Base-by-base conservation (phyloP, 768 basidiomycete genomes). In the Pluteus cervinus region DNA sequence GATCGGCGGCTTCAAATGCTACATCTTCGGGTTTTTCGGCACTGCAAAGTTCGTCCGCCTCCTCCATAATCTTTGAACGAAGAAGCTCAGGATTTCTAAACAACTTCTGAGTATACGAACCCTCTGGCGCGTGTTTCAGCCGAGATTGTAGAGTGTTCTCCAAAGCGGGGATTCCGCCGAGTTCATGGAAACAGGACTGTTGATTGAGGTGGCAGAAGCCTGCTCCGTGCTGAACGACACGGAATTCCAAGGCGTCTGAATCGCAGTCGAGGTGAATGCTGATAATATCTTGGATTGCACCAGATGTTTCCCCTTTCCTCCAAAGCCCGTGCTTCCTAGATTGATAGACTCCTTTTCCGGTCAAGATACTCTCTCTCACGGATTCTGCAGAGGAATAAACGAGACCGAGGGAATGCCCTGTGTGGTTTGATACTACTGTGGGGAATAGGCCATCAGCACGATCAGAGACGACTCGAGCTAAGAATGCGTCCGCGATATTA, bases 301-400 rank as follows among this genome's bases (percentile, higher is more conserved):
- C 94, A 11, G 90, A 93, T 0, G 92, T 93, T 63, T 90, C 93
- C 11, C 96, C 96, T 56, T 99, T 99, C 35, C 86, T 69, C 96
- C 96, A 99, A 22, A 98, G 65, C 11, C 93, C 93, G 52, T 94
- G 89, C 55, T 88, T 91, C 43, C 96, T 79, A 14, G 93, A 97
- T 55, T 97, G 92, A 56, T 99, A 99, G 9, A 94, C 83, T 11
- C 96, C 96, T 53, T 81, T 83, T 18, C 91, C 90, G 2, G 90
- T 82, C 24, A 79, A 43, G 56, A 99, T 90, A 48, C 86, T 85
- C 57, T 93, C 88, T 33, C 72, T 74, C 49, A 98, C 71, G 4
- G 92, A 94, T 48, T 85, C 81, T 36, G 58, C 50, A 15, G 94
- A 98, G 8, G 96, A 98, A 65, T 99, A 99, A 24, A 97, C 96